Conservation (phyloP, 306 rosid genomes). For the Lablab purpureus region DNA sequence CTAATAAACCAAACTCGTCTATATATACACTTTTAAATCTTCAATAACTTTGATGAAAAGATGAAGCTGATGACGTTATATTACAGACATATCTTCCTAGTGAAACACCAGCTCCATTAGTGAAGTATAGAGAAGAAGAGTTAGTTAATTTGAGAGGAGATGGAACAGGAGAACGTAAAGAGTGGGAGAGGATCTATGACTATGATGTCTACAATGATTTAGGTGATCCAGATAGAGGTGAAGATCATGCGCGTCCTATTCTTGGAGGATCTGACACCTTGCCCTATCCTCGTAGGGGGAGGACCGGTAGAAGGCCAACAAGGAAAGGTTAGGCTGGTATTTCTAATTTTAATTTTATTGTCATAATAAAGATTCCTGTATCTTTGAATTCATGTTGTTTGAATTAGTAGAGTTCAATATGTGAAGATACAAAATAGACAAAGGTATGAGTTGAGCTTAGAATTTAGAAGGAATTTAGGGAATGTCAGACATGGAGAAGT, state of each 20-base stretch:
- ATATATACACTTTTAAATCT: no score
- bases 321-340: conserved; percentile 51
- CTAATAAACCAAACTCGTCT: not conserved
- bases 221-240: conserved; percentile 63
- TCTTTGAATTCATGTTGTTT: no score
- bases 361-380: not conserved
- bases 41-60: no score
- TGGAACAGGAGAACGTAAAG: conserved; percentile 71
- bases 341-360: not conserved
- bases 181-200: conserved; percentile 79
- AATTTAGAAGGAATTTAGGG: no score
- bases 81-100: conserved; percentile 80
- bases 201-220: conserved; percentile 81
- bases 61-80: no score
- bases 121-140: conserved; percentile 65
- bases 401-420: no score
- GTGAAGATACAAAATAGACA: no score
- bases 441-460: no score
- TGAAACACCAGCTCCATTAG: conserved; percentile 74
- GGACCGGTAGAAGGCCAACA: conserved; percentile 68
- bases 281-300: conserved; percentile 87
- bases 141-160: conserved; percentile 69
- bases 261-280: conserved; percentile 68
- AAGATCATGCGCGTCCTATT: conserved; percentile 60
- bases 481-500: no score